Conservation (phyloP, 2,329 filamentous ascomycete species). For the Cercospora berteroae region DNA sequence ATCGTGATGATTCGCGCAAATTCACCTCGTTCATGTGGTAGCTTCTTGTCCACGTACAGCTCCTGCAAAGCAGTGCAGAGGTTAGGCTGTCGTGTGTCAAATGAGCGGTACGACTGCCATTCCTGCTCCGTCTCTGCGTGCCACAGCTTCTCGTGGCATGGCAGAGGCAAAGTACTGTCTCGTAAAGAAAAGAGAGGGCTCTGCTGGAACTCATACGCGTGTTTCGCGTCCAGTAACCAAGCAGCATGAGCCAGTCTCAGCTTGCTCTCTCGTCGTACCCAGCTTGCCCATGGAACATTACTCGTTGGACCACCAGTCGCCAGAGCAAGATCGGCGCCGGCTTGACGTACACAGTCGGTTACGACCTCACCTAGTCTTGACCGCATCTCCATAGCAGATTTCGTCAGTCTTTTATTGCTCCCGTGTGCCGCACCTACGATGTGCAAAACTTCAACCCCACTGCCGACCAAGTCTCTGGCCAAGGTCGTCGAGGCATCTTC, state of each 20-base stretch:
- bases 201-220: slow-evolving; percentile 25
- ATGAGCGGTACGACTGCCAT: slow-evolving; percentile 24
- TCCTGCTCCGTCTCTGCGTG: slow-evolving; percentile 24
- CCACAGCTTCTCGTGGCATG: slow-evolving; percentile 33
- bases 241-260: slow-evolving; percentile 27
- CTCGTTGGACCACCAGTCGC: background rate
- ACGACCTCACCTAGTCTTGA: slow-evolving; percentile 7
- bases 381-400: slow-evolving; percentile 5
- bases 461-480: background rate
- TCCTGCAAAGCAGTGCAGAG: slow-evolving; percentile 46
- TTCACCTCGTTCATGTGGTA: slow-evolving; percentile 47
- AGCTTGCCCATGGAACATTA: slow-evolving; percentile 20
- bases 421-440: slow-evolving; percentile 17
- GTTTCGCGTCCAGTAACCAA: slow-evolving; percentile 31
- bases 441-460: slow-evolving; percentile 16
- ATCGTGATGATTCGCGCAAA: slow-evolving; percentile 51
- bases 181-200: slow-evolving; percentile 18
- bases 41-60: slow-evolving; percentile 51
- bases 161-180: slow-evolving; percentile 27
- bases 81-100: slow-evolving; percentile 29
- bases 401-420: slow-evolving; percentile 9
- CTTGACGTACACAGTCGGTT: background rate
- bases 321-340: background rate
- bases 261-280: slow-evolving; percentile 23
- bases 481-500: background rate